Evolutionary conservation across 169 alveolate species (phyloP).

Genomic region (Plasmodium blacklocki): DNA sequence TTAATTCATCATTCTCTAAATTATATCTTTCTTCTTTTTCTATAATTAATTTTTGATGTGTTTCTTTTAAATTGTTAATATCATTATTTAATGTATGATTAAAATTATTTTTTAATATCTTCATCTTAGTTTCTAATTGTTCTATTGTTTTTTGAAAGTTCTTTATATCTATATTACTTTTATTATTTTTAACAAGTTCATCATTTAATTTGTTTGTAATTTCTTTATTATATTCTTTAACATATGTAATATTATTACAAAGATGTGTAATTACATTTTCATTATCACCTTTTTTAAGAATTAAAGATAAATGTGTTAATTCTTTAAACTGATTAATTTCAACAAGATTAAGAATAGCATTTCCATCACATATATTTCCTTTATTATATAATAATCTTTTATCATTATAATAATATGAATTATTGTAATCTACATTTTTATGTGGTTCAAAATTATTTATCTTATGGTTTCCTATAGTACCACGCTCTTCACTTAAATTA

Average conservation of each 20-base stretch:
- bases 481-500: background rate
- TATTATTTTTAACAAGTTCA: conserved; percentile 61
- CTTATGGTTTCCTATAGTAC: background rate
- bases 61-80: conserved; percentile 29
- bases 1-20: conserved; percentile 50
- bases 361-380: background rate
- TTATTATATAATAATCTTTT: background rate
- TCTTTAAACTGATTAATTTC: conserved; percentile 72
- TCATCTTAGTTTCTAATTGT: conserved; percentile 55
- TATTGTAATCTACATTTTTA: background rate
- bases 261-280: conserved; percentile 34
- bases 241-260: conserved; percentile 48
- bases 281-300: conserved; percentile 34
- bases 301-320: conserved; percentile 53
- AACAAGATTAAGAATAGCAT: conserved; percentile 41
- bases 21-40: conserved; percentile 33
- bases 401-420: background rate
- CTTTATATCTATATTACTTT: conserved; percentile 32
- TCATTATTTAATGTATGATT: conserved; percentile 34
- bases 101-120: conserved; percentile 30
- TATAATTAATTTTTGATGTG: conserved; percentile 41
- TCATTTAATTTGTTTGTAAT: conserved; percentile 48
- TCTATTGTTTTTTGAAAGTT: conserved; percentile 60
- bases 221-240: conserved; percentile 43
- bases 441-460: background rate